Evolutionary conservation across 176 grass and related monocot species (phyloP).

Genomic region (Lolium multiflorum): DNA sequence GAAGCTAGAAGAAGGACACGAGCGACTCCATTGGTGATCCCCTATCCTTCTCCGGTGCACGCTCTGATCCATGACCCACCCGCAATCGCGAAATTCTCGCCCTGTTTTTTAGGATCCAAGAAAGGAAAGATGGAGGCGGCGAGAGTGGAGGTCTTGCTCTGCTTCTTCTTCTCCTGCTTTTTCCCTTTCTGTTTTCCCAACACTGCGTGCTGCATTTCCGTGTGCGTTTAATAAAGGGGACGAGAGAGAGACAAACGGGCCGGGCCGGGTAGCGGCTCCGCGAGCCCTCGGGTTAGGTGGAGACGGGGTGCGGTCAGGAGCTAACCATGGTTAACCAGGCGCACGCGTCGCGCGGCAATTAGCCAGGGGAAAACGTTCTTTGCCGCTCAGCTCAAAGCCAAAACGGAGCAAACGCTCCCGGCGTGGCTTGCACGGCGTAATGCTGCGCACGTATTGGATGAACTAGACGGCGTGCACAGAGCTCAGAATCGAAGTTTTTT

Average conservation of each 20-base stretch:
- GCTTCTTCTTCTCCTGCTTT: background rate
- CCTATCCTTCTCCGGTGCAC: constrained; percentile 23
- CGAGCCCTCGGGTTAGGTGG: constrained; percentile 13
- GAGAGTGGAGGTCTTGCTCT: background rate
- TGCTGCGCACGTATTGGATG: no score
- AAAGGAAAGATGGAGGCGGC: background rate
- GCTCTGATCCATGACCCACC: constrained; percentile 34
- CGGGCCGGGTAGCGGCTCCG: background rate
- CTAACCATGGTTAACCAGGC: constrained; percentile 52
- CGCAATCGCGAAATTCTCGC: background rate
- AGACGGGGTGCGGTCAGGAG: constrained; percentile 39
- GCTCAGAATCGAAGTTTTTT: no score
- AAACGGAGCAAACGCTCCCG: no score
- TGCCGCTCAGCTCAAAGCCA: no score
- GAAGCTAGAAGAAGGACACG: background rate
- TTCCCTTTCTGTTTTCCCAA: constrained; percentile 43
- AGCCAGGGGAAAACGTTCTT: no score
- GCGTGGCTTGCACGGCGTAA: no score
- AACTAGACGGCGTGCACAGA: no score
- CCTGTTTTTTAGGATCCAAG: constrained; percentile 47
- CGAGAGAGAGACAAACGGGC: background rate
- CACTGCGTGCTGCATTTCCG: constrained; percentile 45
- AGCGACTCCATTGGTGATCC: constrained; percentile 26
- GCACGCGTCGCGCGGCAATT: background rate
- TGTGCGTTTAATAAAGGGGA: constrained; percentile 58